These are phyloP conservation scores for Monosporascus sp. DNA, from an alignment of 2,329 filamentous ascomycete genomes.

Conservation along the genomic window DNA sequence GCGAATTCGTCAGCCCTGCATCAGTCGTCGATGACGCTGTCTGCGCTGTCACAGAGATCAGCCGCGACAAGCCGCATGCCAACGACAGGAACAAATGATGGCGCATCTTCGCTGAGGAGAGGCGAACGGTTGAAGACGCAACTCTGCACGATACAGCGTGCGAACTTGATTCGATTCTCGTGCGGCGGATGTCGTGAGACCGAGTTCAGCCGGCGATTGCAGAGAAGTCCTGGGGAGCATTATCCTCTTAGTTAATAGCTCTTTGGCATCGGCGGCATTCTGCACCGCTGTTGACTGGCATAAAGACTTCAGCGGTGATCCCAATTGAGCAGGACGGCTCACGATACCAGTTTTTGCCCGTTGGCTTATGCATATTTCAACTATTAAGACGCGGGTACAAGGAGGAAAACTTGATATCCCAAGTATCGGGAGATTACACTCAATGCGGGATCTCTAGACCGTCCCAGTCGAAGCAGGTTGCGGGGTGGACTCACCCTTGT, in stretches of 20 bases:
- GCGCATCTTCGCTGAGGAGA: conserved; percentile 16
- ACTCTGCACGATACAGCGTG: conserved; percentile 4
- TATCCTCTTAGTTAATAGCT: background rate
- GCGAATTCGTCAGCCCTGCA: conserved; percentile 7
- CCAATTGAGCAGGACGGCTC: background rate
- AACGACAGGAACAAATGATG: conserved; percentile 18
- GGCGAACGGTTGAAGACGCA: conserved; percentile 11
- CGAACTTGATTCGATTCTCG: background rate
- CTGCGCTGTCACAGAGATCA: conserved; percentile 27
- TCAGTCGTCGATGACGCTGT: conserved; percentile 24
- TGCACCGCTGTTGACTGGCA: background rate
- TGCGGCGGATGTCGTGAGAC: background rate
- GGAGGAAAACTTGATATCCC: conserved; percentile 14
- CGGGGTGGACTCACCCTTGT: background rate
- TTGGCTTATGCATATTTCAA: conserved; percentile 8
- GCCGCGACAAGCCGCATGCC: conserved; percentile 25
- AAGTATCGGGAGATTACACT: conserved; percentile 19
- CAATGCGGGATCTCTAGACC: conserved; percentile 14
- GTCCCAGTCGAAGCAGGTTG: conserved; percentile 11
- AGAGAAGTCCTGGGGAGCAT: background rate
- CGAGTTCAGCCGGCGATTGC: background rate
- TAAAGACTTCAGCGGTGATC: background rate
- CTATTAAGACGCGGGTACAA: conserved; percentile 7
- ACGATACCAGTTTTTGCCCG: background rate
- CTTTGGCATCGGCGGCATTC: background rate